phyloP scores from a whole-genome alignment of 208 protist genomes.

The Trypanosoma conorhini region DNA sequence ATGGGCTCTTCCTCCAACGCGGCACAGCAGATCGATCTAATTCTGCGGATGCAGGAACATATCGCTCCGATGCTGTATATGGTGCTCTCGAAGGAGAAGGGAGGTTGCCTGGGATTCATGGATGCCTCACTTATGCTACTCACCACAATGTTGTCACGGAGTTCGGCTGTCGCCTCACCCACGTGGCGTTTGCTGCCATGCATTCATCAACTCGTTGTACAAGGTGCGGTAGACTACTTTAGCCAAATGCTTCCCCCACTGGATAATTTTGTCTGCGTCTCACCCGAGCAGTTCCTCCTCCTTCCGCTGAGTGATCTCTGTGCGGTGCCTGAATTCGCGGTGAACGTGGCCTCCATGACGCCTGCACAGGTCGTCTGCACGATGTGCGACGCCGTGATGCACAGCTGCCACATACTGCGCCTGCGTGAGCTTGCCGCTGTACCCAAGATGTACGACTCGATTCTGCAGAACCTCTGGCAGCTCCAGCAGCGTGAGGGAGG shows the following conservation, averaged over 20 bases:
- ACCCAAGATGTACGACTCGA: conserved; percentile 64
- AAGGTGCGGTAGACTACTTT: conserved; percentile 89
- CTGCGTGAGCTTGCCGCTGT: conserved; percentile 62
- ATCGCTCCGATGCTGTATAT: conserved; percentile 74
- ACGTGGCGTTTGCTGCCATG: conserved; percentile 76
- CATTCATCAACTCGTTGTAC: conserved; percentile 58
- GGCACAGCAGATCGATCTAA: conserved; percentile 34
- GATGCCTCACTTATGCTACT: conserved; percentile 83
- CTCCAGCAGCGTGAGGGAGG: conserved; percentile 15
- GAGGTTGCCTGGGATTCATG: conserved; percentile 85
- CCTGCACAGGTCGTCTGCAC: conserved; percentile 68
- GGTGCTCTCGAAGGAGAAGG: conserved; percentile 61
- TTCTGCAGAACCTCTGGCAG: conserved; percentile 72
- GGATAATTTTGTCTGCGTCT: conserved; percentile 90
- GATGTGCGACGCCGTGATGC: conserved; percentile 66
- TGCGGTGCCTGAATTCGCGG: conserved; percentile 31
- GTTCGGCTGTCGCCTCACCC: conserved; percentile 49
- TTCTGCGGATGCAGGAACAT: conserved; percentile 62
- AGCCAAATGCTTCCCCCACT: conserved; percentile 81
- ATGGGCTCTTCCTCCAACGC: not conserved
- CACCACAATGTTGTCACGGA: conserved; percentile 80
- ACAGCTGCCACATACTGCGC: conserved; percentile 30
- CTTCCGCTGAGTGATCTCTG: conserved; percentile 38
- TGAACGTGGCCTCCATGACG: conserved; percentile 31
- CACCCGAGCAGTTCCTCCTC: conserved; percentile 67